Evolutionary conservation across 1,139 yeast species (phyloP), one percentile per base, ranked within the genome.

Genomic region (Starmera stellimalicola): DNA sequence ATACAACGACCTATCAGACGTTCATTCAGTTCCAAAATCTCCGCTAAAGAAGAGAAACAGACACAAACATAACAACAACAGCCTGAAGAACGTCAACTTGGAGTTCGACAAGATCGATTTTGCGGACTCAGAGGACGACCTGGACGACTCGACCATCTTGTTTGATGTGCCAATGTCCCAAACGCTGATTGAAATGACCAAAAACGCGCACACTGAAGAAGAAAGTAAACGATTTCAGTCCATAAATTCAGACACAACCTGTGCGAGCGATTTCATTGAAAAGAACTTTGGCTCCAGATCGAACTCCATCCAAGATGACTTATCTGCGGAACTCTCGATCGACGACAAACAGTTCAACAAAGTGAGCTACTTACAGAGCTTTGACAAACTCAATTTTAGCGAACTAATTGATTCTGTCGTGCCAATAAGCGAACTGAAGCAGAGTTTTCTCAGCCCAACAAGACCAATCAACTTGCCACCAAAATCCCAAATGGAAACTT

Each of bases 391-490:
- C 6, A 22, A 22, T 6, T 6, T 22, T 6, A 6, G 14, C 11
- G 25, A 22, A n/a, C 11, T 22, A 8, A 22, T 22, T 4, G 12
- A 22, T 6, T 6, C 6, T 22, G 12, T 14, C 11, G 25, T 40
- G 3, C 51, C 57, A 6, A 29, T 37, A 15, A 45, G 51, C 20
- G 40, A 42, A 19, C 41, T 46, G 27, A 57, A 59, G 32, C 42
- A 52, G 23, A 54, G 60, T 25, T 58, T 60, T 37, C 39, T 65
- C 22, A 54, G 77, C 0, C 60, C 63, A 23, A 77, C 87, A 1
- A 60, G 91, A 32, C 88, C 83, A 12, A 57, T 68, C 1, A 72
- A 77, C 62, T 55, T 80, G 27, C 88, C 91, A 2, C 85, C 87
- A 20, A 80, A 80, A 52, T 56, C 70, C 16, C 51, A 57, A 10